Base-by-base conservation (phyloP, 2,329 filamentous ascomycete species). In the Sordariomycetes sp. region DNA sequence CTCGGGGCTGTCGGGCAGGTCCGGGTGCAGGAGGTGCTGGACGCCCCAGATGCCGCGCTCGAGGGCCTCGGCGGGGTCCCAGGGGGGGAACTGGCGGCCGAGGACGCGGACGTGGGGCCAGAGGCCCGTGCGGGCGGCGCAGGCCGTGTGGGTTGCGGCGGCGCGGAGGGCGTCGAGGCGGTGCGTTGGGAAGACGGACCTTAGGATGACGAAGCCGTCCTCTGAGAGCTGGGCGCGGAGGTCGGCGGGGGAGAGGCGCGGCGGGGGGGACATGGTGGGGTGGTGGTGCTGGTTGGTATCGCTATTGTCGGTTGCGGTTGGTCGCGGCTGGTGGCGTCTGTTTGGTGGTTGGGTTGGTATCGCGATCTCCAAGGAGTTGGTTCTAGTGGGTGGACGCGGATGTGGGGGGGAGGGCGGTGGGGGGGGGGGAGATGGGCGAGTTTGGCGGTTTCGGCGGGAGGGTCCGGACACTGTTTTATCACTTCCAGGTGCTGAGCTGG, bases 21-120 rank as follows among this genome's bases (percentile, higher is more conserved):
- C 74, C 0, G 89, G 89, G 68, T 91, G 85, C 64, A 95, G 76
- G 5, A 95, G 78, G 69, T 91, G 87, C 74, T 95, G 90, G 2
- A 95, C 86, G 61, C 89, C 90, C 90, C 90, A 95, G 69, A 95
- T 95, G 22, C 89, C 89, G 55, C 76, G 69, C 2, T 73, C 70
- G 1, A 73, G 70, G 0, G 75, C 73, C 1, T 73, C 70, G 0
- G 75, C 73, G 1, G 76, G 72, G 4, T 79, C 74, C 90, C 90
- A 95, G 0, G 90, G 90, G 0, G 90, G 90, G 72, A 95, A 96
- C 70, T 95, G 90, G 70, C 95, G 95, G 57, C 88, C 88, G 2
- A 94, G 80, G 0, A 88, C 92, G 62, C 90, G 86, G 65, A 95
- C 84, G 70, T 87, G 79, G 2, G 88, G 88, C 90, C 90, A 96